phyloP scores from a whole-genome alignment of 2,329 filamentous ascomycete genomes.

The Paracorniculantispora psalliotae region DNA sequence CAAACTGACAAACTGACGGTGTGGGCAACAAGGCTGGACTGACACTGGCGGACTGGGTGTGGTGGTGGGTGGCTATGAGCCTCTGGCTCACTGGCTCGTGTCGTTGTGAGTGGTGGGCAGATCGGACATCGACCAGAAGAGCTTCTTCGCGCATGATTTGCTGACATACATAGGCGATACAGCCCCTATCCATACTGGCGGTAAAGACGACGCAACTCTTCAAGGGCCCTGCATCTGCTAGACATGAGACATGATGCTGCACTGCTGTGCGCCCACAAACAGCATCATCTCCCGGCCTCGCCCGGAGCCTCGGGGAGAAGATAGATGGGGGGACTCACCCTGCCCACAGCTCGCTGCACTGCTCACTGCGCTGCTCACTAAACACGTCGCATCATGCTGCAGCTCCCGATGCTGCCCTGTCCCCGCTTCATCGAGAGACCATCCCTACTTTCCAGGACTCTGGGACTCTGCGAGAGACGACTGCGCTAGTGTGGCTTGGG shows the following conservation, averaged over 20 bases:
- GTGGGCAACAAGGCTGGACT: not conserved
- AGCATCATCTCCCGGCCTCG: not conserved
- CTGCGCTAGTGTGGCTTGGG: not conserved
- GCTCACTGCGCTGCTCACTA: not conserved
- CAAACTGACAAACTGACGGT: not conserved
- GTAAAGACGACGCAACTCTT: not conserved
- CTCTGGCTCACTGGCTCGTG: not conserved
- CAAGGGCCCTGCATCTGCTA: not conserved
- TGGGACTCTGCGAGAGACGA: constrained; percentile 5
- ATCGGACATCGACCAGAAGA: not conserved
- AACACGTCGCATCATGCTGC: not conserved
- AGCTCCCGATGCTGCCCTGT: not conserved
- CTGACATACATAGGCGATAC: too few species aligned
- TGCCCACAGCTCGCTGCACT: too few species aligned
- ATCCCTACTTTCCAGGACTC: not conserved
- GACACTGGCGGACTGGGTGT: not conserved
- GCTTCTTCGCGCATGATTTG: not conserved
- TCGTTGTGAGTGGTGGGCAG: not conserved
- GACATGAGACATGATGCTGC: constrained; percentile 1
- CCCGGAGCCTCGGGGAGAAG: not conserved
- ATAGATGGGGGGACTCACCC: not conserved
- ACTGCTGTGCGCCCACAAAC: not conserved
- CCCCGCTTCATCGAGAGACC: not conserved
- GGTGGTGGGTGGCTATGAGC: not conserved
- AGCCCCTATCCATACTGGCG: not conserved